phyloP scores from a whole-genome alignment of 1,284 basidiomycete genomes.

The Cryptococcus neoformans region DNA sequence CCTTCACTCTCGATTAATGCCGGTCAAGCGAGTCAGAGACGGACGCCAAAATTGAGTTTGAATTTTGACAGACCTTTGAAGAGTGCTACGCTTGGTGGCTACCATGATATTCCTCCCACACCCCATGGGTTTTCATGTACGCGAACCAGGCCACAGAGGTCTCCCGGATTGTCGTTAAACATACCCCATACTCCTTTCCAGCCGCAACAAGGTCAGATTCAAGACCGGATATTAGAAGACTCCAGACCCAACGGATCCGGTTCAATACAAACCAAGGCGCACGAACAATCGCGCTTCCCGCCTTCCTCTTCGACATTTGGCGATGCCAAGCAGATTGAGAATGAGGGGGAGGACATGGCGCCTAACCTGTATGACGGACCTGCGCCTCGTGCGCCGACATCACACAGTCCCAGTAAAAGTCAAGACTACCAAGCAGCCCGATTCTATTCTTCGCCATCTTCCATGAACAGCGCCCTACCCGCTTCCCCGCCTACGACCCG shows the following conservation, averaged over 20 bases:
- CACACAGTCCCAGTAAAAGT: neutral
- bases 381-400: neutral
- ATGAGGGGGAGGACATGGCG: slow-evolving; percentile 8
- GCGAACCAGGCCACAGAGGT: slow-evolving; percentile 1
- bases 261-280: slow-evolving; percentile 28
- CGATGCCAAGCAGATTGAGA: slow-evolving; percentile 15
- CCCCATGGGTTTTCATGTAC: slow-evolving; percentile 1
- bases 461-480: neutral
- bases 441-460: neutral
- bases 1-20: slow-evolving; percentile 25
- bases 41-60: slow-evolving; percentile 40
- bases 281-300: slow-evolving; percentile 26
- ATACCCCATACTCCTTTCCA: slow-evolving; percentile 10
- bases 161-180: slow-evolving; percentile 11
- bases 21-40: slow-evolving; percentile 7
- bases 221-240: too few species aligned
- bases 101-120: slow-evolving; percentile 9
- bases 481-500: neutral
- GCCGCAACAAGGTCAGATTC: neutral
- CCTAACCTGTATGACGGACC: neutral
- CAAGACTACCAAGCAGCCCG: neutral
- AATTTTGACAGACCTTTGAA: slow-evolving; percentile 29
- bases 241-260: neutral
- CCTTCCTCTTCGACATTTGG: slow-evolving; percentile 34
- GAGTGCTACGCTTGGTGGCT: slow-evolving; percentile 21